Evolutionary conservation across 2,329 filamentous ascomycete genomes (phyloP).

Genomic region (Ophiocordyceps sinensis): DNA sequence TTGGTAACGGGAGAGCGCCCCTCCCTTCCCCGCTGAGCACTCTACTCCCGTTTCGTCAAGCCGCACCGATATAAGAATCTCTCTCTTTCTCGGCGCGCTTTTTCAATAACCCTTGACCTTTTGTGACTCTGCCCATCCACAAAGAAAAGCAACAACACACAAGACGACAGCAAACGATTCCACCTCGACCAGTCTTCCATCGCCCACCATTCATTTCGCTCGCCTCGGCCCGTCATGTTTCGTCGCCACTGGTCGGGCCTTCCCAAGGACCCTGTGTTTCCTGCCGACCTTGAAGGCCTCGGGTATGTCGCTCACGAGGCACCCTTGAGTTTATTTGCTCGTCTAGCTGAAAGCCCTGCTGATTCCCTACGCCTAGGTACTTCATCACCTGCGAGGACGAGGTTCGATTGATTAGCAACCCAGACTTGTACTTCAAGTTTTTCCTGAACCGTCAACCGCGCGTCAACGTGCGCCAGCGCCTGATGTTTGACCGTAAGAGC

Average conservation of each 20-base stretch:
- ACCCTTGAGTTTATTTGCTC: too few species aligned
- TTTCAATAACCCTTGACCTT: too few species aligned
- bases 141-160: too few species aligned
- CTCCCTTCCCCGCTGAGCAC: too few species aligned
- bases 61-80: too few species aligned
- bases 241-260: constrained; percentile 53
- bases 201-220: neutral
- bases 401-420: constrained; percentile 54
- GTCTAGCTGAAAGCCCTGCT: too few species aligned
- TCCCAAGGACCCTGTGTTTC: constrained; percentile 54
- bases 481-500: constrained; percentile 56
- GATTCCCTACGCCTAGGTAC: constrained; percentile 32
- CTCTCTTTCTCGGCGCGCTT: too few species aligned
- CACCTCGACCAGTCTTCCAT: too few species aligned
- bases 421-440: constrained; percentile 59
- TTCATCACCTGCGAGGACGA: constrained; percentile 65
- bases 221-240: constrained; percentile 63
- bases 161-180: too few species aligned
- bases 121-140: too few species aligned
- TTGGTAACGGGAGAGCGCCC: too few species aligned
- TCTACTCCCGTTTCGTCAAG: too few species aligned
- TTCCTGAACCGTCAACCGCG: constrained; percentile 60
- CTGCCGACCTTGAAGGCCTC: constrained; percentile 50
- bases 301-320: constrained; percentile 37
- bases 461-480: constrained; percentile 61